Conservation (phyloP, 1,284 basidiomycete species). For the Austroboletus niveus region DNA sequence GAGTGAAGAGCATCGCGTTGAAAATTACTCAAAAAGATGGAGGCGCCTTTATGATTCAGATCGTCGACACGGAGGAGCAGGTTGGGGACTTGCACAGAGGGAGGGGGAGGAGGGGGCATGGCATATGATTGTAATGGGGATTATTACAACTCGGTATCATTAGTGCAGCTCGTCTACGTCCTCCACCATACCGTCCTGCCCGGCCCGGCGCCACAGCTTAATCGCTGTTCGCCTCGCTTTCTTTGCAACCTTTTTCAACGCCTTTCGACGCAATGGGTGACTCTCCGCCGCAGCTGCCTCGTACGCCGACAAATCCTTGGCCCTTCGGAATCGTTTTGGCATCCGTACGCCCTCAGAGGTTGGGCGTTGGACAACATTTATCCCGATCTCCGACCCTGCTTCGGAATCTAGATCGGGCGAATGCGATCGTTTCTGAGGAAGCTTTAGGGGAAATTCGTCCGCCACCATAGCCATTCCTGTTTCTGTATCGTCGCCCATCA, state of each 20-base stretch:
- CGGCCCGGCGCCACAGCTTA: slow-evolving; percentile 11
- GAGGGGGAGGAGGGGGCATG: slow-evolving; percentile 29
- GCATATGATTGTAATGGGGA: background rate
- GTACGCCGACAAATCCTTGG: slow-evolving; percentile 49
- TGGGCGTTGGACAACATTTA: background rate
- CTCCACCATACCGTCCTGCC: background rate
- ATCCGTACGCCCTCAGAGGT: slow-evolving; percentile 33
- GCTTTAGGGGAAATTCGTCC: slow-evolving; percentile 42
- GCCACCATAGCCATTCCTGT: slow-evolving; percentile 43
- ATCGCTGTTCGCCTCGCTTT: slow-evolving; percentile 48
- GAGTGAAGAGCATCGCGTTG: slow-evolving; percentile 45
- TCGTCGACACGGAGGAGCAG: slow-evolving; percentile 58
- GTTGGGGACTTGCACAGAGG: slow-evolving; percentile 54
- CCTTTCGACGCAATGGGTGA: slow-evolving; percentile 56
- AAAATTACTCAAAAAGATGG: slow-evolving; percentile 54
- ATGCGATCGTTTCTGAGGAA: slow-evolving; percentile 39
- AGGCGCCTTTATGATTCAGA: slow-evolving; percentile 54
- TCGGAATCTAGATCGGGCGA: slow-evolving; percentile 24
- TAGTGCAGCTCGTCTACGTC: background rate
- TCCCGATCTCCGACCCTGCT: background rate
- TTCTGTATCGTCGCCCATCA: slow-evolving; percentile 37
- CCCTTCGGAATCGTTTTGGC: slow-evolving; percentile 57
- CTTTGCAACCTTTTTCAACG: slow-evolving; percentile 62
- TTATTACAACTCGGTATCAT: too few relatives aligned
- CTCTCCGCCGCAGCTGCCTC: slow-evolving; percentile 39